Percentiles rank a stretch among this genome's conserved stretches.
These are phyloP conservation scores for Pestalotiopsis sp. DNA, from an alignment of 2,329 filamentous ascomycete genomes.

Conservation along the genomic window DNA sequence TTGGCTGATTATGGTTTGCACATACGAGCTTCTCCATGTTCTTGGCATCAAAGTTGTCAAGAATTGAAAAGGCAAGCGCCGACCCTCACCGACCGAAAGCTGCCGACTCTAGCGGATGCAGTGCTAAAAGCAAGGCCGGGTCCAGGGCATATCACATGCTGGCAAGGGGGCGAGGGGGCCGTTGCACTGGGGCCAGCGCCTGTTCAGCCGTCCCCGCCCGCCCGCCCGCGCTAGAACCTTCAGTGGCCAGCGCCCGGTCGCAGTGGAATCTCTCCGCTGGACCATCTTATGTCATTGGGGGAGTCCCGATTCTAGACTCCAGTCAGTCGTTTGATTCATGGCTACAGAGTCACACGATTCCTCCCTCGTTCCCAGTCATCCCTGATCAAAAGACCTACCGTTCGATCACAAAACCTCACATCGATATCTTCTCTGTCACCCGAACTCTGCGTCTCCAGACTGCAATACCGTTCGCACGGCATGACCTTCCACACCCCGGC, in stretches of 20 bases:
- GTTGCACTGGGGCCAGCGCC: background rate
- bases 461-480: background rate
- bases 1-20: background rate
- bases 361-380: background rate
- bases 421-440: background rate
- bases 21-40: background rate
- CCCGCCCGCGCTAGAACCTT: background rate
- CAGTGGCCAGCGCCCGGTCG: background rate
- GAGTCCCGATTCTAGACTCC: background rate
- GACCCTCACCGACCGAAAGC: background rate
- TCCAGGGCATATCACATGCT: background rate
- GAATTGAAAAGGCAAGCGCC: background rate
- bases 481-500: constrained; percentile 7
- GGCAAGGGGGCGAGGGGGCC: background rate
- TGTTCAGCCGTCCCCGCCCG: background rate
- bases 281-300: constrained; percentile 3
- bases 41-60: background rate
- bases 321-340: background rate
- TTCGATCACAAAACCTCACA: background rate
- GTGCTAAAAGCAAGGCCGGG: background rate
- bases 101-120: background rate
- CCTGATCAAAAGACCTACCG: background rate
- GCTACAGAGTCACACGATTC: constrained; percentile 4
- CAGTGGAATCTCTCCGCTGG: background rate
- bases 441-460: background rate